Percentiles rank a stretch among this genome's conserved stretches.
Evolutionary conservation across 192 early-diverging fungal species (phyloP).

Genomic region (Coemansia erecta): DNA sequence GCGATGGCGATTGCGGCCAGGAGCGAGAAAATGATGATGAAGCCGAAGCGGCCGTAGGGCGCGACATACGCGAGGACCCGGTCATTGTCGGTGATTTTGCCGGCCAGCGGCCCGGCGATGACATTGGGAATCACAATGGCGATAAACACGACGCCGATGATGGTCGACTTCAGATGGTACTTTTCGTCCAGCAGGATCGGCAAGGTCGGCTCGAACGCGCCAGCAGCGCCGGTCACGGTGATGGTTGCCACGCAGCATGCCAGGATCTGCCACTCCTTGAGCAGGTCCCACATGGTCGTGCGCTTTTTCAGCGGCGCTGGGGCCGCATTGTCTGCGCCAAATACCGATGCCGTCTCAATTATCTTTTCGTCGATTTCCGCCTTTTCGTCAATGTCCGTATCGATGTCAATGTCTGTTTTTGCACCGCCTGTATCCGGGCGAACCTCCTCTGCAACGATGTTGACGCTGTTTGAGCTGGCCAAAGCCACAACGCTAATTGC

Average conservation of each 20-base stretch:
- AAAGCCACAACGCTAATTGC: background rate
- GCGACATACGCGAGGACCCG: constrained; percentile 28
- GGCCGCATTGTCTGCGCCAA: background rate
- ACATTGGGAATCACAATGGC: constrained; percentile 69
- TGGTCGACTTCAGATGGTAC: constrained; percentile 21
- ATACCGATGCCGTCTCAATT: background rate
- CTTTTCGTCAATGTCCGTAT: background rate
- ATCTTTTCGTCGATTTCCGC: background rate
- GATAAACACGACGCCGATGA: constrained; percentile 59
- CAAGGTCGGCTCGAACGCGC: constrained; percentile 46
- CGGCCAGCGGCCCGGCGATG: constrained; percentile 57
- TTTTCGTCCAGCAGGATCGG: constrained; percentile 38
- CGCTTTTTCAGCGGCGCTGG: constrained; percentile 7
- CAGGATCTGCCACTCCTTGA: constrained; percentile 48
- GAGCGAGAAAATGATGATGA: constrained; percentile 33
- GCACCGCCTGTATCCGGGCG: background rate
- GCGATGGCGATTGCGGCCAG: constrained; percentile 49
- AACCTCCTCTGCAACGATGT: background rate
- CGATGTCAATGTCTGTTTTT: background rate
- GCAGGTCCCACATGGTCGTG: constrained; percentile 48
- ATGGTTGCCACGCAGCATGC: constrained; percentile 44
- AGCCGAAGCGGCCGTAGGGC: constrained; percentile 41
- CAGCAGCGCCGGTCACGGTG: constrained; percentile 34
- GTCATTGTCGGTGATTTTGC: constrained; percentile 43
- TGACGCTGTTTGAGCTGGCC: background rate